Evolutionary conservation across 2,329 filamentous ascomycete genomes (phyloP).

Genomic region (Aspergillus pseudonomiae): DNA sequence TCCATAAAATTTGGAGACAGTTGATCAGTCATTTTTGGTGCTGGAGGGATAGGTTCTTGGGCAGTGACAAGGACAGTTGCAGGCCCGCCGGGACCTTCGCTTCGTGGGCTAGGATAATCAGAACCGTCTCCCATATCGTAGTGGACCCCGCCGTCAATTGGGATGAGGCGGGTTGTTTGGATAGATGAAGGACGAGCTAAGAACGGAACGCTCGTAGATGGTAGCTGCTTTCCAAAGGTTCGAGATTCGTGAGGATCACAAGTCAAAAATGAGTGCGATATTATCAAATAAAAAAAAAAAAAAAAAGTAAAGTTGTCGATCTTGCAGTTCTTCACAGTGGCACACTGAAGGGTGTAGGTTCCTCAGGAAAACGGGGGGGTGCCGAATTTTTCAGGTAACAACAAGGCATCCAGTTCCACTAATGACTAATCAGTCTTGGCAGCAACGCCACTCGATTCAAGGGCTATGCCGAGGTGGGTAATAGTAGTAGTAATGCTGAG

Average conservation of each 20-base stretch:
- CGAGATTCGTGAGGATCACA: neutral
- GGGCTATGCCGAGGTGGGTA: constrained; percentile 4
- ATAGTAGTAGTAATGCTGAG: neutral
- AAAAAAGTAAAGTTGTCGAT: constrained; percentile 13
- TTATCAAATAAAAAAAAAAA: too few species aligned
- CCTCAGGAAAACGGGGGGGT: constrained; percentile 24
- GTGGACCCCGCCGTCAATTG: constrained; percentile 35
- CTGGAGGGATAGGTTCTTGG: constrained; percentile 36
- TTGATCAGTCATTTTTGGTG: constrained; percentile 41
- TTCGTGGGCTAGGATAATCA: constrained; percentile 49
- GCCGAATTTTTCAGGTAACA: constrained; percentile 34
- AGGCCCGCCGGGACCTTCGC: constrained; percentile 43
- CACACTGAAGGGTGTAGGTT: constrained; percentile 17
- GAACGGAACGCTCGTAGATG: neutral
- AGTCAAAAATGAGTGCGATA: constrained; percentile 1
- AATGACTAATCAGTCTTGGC: constrained; percentile 27
- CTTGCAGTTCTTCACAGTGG: constrained; percentile 13
- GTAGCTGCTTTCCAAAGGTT: constrained; percentile 3
- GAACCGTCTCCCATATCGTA: constrained; percentile 45
- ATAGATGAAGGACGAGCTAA: constrained; percentile 12
- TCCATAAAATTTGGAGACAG: constrained; percentile 35
- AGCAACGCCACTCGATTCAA: constrained; percentile 19
- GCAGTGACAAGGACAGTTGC: constrained; percentile 39
- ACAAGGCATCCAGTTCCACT: constrained; percentile 22
- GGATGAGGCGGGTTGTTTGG: constrained; percentile 24